Evolutionary conservation across 2,329 filamentous ascomycete species (phyloP).

Genomic region (Thielaviopsis euricoi): DNA sequence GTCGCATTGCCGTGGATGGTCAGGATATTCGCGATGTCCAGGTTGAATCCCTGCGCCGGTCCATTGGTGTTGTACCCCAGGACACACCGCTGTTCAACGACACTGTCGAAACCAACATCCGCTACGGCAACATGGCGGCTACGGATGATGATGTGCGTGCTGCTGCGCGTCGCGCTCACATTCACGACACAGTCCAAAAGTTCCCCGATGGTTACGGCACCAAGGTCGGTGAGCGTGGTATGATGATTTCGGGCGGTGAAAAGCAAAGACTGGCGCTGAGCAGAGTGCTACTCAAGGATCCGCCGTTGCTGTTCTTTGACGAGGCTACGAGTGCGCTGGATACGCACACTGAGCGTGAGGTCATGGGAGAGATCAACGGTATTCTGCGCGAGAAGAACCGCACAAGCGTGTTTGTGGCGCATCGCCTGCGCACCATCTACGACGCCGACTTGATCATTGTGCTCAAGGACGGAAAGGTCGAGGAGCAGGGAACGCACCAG

Average conservation of each 20-base stretch:
- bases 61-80: constrained; percentile 91
- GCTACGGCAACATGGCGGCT: constrained; percentile 72
- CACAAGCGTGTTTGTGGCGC: constrained; percentile 90
- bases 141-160: constrained; percentile 54
- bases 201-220: constrained; percentile 83
- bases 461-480: constrained; percentile 66
- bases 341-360: constrained; percentile 80
- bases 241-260: constrained; percentile 94
- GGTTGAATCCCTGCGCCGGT: constrained; percentile 63
- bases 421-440: constrained; percentile 81
- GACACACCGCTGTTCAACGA: constrained; percentile 97
- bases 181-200: constrained; percentile 65
- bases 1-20: constrained; percentile 78
- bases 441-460: constrained; percentile 91
- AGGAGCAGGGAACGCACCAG: constrained; percentile 74
- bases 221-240: constrained; percentile 78
- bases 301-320: constrained; percentile 82
- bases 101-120: constrained; percentile 88
- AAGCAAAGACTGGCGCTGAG: constrained; percentile 83
- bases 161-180: constrained; percentile 66
- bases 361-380: constrained; percentile 83
- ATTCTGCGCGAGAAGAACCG: constrained; percentile 76
- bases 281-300: constrained; percentile 72
- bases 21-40: constrained; percentile 78
- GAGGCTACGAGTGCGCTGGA: constrained; percentile 87